Conservation (phyloP, 495 filamentous ascomycete species). For the Cercophora samala region DNA sequence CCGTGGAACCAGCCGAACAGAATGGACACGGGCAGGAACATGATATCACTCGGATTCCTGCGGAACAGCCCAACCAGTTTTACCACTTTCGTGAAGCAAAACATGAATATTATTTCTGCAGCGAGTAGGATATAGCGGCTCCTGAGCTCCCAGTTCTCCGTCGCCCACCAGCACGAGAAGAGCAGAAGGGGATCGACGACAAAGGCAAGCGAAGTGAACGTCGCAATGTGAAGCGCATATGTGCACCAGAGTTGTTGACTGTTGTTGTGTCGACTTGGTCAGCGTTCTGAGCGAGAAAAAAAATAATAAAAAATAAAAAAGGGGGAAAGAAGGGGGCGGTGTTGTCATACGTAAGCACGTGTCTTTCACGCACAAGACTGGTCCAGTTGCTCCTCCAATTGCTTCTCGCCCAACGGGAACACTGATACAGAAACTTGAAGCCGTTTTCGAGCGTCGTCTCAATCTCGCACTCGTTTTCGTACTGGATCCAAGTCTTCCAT, state of each 20-base stretch:
- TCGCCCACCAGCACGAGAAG: conserved; percentile 50
- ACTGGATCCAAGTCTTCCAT: conserved; percentile 77
- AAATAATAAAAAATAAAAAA: too few relatives aligned
- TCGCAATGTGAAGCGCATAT: conserved; percentile 72
- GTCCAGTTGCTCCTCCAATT: conserved; percentile 81
- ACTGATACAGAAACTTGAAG: conserved; percentile 70
- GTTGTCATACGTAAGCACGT: conserved; percentile 63
- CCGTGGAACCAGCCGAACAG: conserved; percentile 77
- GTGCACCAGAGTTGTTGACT: conserved; percentile 72
- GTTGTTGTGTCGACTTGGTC: conserved; percentile 11
- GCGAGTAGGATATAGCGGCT: conserved; percentile 46
- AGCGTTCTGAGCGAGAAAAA: background rate
- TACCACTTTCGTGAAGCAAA: conserved; percentile 67
- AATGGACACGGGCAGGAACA: conserved; percentile 68
- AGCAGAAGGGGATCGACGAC: conserved; percentile 62
- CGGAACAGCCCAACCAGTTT: conserved; percentile 73
- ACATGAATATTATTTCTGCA: conserved; percentile 48
- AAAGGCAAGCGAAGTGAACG: conserved; percentile 67
- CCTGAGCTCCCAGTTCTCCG: conserved; percentile 41
- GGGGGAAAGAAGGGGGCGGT: conserved; percentile 5
- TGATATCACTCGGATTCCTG: conserved; percentile 64
- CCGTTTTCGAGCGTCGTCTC: conserved; percentile 74
- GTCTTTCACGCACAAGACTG: conserved; percentile 65
- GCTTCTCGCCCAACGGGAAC: conserved; percentile 75
- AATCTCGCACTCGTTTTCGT: conserved; percentile 68